phyloP scores from a whole-genome alignment of 306 rosid species.

The Cyclanthera cordifolia region DNA sequence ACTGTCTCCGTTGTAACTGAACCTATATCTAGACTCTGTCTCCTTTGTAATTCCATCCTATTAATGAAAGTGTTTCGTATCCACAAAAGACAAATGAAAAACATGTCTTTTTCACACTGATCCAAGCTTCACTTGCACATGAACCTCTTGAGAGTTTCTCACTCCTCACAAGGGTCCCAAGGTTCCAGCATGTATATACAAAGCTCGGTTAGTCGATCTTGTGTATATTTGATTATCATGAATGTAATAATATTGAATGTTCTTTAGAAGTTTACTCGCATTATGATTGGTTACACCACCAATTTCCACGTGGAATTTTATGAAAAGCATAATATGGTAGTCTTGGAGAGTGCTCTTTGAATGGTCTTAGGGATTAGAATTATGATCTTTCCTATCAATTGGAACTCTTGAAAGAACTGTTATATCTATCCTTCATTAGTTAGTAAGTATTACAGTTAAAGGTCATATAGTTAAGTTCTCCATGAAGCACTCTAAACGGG shows the following conservation, averaged over 20 bases:
- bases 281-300: neutral
- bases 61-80: too few relatives aligned
- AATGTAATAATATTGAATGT: neutral
- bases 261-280: neutral
- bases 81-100: neutral
- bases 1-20: too few relatives aligned
- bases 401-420: neutral
- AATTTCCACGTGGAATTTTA: neutral
- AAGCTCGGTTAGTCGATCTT: neutral
- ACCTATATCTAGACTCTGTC: too few relatives aligned
- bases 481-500: neutral
- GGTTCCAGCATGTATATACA: neutral
- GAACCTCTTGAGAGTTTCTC: neutral
- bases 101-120: neutral
- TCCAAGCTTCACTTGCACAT: neutral
- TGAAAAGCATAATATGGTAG: neutral
- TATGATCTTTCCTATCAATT: neutral
- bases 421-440: neutral
- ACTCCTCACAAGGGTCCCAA: neutral
- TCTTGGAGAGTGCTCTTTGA: neutral
- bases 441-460: neutral
- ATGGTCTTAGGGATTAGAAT: neutral
- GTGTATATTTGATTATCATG: neutral
- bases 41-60: too few relatives aligned
- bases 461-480: neutral